Conservation (phyloP, 2,329 filamentous ascomycete species). For the Arthrinium phaeospermum region DNA sequence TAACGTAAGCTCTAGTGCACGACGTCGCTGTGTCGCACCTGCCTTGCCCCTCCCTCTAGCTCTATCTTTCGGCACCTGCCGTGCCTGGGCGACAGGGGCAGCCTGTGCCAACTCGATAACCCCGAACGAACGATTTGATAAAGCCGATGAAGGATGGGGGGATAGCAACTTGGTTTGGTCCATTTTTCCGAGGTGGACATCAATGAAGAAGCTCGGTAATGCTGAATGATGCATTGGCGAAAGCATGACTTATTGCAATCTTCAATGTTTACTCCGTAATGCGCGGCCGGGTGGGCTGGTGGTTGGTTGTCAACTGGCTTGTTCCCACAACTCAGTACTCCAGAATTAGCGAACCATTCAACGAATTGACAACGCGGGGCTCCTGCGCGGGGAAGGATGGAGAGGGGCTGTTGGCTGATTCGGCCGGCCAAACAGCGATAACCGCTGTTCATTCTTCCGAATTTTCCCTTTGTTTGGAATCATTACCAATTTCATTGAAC, state of each 20-base stretch:
- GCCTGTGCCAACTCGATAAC: background rate
- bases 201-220: background rate
- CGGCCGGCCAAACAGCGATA: background rate
- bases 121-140: background rate
- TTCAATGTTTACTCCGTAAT: background rate
- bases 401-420: background rate
- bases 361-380: slow-evolving; percentile 11
- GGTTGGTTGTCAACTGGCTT: background rate
- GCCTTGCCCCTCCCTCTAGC: background rate
- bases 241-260: background rate
- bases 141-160: background rate
- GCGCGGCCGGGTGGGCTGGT: background rate
- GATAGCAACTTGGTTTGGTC: background rate
- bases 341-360: background rate
- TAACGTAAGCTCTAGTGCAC: background rate
- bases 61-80: background rate
- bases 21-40: background rate
- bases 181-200: background rate
- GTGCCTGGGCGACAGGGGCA: background rate
- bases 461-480: background rate
- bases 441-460: background rate
- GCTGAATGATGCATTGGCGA: background rate
- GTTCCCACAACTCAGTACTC: background rate
- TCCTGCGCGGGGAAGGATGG: slow-evolving; percentile 4
- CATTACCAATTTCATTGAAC: background rate